These are phyloP conservation scores for Coccinonectria pachysandricola DNA, from an alignment of 2,329 filamentous ascomycete species.

Conservation along the genomic window DNA sequence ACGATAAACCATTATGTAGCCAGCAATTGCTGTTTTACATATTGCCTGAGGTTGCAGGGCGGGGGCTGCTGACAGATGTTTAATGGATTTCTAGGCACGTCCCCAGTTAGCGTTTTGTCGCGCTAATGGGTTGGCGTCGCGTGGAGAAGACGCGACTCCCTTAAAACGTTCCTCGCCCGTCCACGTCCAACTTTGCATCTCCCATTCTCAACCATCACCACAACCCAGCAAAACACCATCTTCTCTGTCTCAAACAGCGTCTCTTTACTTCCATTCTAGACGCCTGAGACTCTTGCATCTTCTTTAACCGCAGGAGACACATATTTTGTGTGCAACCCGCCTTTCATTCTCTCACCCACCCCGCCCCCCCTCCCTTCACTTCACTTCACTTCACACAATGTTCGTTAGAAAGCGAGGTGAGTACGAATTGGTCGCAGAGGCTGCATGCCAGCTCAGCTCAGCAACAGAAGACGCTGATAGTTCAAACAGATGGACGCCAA, in stretches of 20 bases:
- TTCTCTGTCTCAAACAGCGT: neutral
- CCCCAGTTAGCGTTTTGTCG: slow-evolving; percentile 17
- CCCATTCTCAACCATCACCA: slow-evolving; percentile 16
- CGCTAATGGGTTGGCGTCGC: slow-evolving; percentile 26
- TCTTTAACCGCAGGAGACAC: too few relatives aligned
- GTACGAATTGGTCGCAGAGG: slow-evolving; percentile 19
- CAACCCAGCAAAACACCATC: slow-evolving; percentile 5
- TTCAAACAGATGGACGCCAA: slow-evolving; percentile 81
- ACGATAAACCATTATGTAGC: too few relatives aligned
- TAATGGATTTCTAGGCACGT: slow-evolving; percentile 17
- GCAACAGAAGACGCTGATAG: slow-evolving; percentile 24
- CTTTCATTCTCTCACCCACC: too few relatives aligned
- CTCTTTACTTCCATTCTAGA: slow-evolving; percentile 8
- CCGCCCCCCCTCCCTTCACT: slow-evolving; percentile 11
- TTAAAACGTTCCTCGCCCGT: slow-evolving; percentile 26
- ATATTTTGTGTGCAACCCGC: too few relatives aligned
- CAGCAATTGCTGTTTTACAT: too few relatives aligned
- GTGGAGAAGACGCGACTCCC: slow-evolving; percentile 24
- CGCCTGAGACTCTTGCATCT: slow-evolving; percentile 15
- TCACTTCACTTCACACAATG: slow-evolving; percentile 36
- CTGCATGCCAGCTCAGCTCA: too few relatives aligned
- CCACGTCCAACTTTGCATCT: slow-evolving; percentile 13
- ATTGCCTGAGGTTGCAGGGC: slow-evolving; percentile 18
- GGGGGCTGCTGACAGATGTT: slow-evolving; percentile 15
- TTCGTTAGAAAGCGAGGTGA: slow-evolving; percentile 55